Base-by-base conservation (phyloP, 2,329 filamentous ascomycete species). In the Phialocephala subalpina region DNA sequence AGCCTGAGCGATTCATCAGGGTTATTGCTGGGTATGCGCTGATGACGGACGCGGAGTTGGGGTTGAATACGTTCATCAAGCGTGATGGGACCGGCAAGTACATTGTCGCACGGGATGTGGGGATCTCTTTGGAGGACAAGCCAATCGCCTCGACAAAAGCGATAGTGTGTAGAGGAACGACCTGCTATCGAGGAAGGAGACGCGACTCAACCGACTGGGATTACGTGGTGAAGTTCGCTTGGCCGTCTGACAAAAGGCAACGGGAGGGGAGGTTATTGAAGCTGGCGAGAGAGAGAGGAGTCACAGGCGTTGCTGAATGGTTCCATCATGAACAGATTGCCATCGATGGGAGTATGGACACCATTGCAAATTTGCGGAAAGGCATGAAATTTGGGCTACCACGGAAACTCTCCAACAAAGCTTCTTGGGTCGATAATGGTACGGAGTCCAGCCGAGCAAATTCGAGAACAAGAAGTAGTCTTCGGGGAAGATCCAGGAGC, bases 181-280 rank as follows among this genome's bases (percentile, higher is more conserved):
- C 58, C 8, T 70, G 62, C 62, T 70, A 70, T 70, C 57, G 53
- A 65, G 66, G 58, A 66, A 70, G 47, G 53, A 70, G 58, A 62
- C 38, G 29, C 60, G 62, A 58, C 58, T 67, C 64, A 25, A 71
- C 40, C 36, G 58, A 74, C 40, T 68, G 59, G 67, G 57, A 72
- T 42, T 67, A 69, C 40, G 69, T 78, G 8, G 71, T 73, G n/a
- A 78, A 78, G 67, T 78, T 78, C 65, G 72, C 73, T 52, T 78
- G 70, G 74, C 69, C 65, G 35, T 77, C 70, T 45, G 70, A 76
- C 47, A 75, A 74, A 72, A 72, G 70, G 62, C 45, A 62, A 45
- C 58, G 67, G 7, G 75, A 77, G 63, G 66, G 64, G 52, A 67
- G 76, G 35, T 66, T 73, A 36, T 72, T 78, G 40, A 73, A 73